phyloP scores from a whole-genome alignment of 176 grass and related monocot genomes.

The Bolboschoenus planiculmis region DNA sequence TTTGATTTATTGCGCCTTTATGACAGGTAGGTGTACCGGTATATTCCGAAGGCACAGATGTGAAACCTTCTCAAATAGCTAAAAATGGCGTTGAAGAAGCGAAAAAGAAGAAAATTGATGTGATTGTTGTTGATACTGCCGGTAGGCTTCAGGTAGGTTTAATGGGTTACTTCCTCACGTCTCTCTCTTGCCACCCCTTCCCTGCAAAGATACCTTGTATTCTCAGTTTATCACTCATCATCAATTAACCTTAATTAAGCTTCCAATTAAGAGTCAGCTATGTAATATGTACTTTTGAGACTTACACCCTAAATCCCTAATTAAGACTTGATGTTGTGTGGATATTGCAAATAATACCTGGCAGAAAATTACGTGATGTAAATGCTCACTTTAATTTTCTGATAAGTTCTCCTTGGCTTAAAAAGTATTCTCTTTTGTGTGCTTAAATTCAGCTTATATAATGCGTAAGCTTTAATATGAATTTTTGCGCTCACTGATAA shows the following conservation, averaged over 20 bases:
- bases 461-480: not conserved
- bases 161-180: not conserved
- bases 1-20: constrained; percentile 14
- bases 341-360: not conserved
- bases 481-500: not conserved
- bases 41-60: constrained; percentile 71
- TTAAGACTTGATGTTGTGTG: not conserved
- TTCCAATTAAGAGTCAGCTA: not conserved
- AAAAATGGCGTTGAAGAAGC: constrained; percentile 79
- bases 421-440: not conserved
- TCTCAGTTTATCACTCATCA: not conserved
- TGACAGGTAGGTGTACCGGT: constrained; percentile 77
- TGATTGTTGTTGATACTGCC: constrained; percentile 87
- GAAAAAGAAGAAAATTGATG: constrained; percentile 68
- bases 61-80: constrained; percentile 76
- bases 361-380: not conserved
- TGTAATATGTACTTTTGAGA: not conserved
- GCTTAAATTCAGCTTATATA: not conserved
- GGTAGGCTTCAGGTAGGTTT: constrained; percentile 74
- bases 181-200: not conserved
- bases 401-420: not conserved
- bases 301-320: not conserved
- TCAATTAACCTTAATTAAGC: not conserved
- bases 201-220: not conserved
- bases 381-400: not conserved